Evolutionary conservation across 2,329 filamentous ascomycete species (phyloP).

Genomic region (Xylaria sp.): DNA sequence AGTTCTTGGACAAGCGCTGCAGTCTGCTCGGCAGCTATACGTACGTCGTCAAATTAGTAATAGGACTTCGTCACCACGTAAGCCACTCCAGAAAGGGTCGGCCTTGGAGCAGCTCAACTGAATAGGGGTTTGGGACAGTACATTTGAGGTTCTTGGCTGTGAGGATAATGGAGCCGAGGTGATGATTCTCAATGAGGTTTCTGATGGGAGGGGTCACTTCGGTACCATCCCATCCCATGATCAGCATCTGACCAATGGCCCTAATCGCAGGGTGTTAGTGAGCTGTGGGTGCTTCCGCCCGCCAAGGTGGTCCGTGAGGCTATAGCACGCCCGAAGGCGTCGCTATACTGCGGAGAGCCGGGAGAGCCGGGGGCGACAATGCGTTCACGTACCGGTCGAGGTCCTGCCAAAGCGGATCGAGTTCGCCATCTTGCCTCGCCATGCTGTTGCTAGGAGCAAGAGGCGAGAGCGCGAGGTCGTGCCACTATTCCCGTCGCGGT

Average conservation of each 20-base stretch:
- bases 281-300: conserved; percentile 19
- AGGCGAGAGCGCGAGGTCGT: conserved; percentile 33
- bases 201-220: conserved; percentile 83
- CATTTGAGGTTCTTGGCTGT: conserved; percentile 87
- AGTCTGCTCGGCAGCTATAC: conserved; percentile 84
- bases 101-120: conserved; percentile 19
- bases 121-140: conserved; percentile 44
- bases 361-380: not conserved
- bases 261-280: conserved; percentile 50
- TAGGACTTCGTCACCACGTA: conserved; percentile 29
- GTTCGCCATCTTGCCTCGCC: conserved; percentile 52
- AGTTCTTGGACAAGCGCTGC: conserved; percentile 87
- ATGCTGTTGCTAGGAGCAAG: conserved; percentile 34
- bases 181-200: conserved; percentile 79
- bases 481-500: conserved; percentile 24
- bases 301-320: conserved; percentile 15
- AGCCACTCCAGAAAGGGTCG: conserved; percentile 3
- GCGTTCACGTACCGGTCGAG: conserved; percentile 69
- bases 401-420: conserved; percentile 74
- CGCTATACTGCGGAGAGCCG: not conserved
- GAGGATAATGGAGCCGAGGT: conserved; percentile 85
- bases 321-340: not conserved
- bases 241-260: conserved; percentile 77
- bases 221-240: conserved; percentile 87
- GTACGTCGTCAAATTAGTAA: conserved; percentile 42